Conservation (phyloP, 257 asterid species). For the Gynochthodes officinalis region DNA sequence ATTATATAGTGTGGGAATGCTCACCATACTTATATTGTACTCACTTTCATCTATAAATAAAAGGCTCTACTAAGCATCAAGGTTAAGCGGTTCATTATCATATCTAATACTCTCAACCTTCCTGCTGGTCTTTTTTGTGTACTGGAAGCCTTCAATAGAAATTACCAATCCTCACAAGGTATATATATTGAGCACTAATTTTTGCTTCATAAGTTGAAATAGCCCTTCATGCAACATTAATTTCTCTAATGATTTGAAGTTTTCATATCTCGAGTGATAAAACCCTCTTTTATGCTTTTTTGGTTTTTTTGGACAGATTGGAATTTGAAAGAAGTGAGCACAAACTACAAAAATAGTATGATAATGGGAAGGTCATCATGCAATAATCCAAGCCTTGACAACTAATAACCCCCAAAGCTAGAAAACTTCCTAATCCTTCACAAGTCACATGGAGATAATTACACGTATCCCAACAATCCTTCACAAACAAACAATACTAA, state of each 20-base stretch:
- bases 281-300: not conserved
- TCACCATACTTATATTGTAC: too few relatives aligned
- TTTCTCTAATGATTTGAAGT: too few relatives aligned
- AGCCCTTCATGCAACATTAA: not conserved
- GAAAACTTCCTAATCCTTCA: conserved; percentile 64
- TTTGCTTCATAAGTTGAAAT: too few relatives aligned
- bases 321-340: conserved; percentile 38
- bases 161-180: conserved; percentile 45
- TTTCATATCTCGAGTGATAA: too few relatives aligned
- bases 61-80: too few relatives aligned
- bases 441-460: conserved; percentile 26
- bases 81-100: too few relatives aligned
- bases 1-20: too few relatives aligned
- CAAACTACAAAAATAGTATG: conserved; percentile 23
- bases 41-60: too few relatives aligned
- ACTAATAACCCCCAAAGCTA: conserved; percentile 44
- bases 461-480: conserved; percentile 16
- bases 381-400: conserved; percentile 31
- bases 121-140: conserved; percentile 41
- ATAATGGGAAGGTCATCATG: conserved; percentile 38
- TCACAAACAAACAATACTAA: conserved; percentile 5
- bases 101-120: conserved; percentile 41
- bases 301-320: conserved; percentile 42
- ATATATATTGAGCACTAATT: not conserved
- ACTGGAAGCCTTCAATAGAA: conserved; percentile 49